Conservation (phyloP, 257 asterid genomes). For the Datura wrightii region DNA sequence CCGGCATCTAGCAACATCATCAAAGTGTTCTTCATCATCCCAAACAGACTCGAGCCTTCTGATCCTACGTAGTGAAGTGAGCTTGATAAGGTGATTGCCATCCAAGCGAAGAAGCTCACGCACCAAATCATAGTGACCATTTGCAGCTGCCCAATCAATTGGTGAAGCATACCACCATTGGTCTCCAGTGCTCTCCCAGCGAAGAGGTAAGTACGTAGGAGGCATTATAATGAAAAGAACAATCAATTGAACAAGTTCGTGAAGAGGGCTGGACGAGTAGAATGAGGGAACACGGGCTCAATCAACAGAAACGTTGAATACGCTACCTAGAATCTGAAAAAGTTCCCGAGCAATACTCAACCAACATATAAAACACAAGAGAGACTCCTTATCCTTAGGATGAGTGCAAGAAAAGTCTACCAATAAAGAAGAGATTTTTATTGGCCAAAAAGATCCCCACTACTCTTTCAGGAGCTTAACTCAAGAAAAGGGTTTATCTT, state of each 20-base stretch:
- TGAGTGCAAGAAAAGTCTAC: background rate
- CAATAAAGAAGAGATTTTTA: conserved; percentile 20
- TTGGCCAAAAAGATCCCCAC: background rate
- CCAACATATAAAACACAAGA: background rate
- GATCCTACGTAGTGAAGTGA: conserved; percentile 81
- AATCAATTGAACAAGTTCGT: background rate
- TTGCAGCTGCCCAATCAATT: conserved; percentile 96
- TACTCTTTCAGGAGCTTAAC: conserved; percentile 3
- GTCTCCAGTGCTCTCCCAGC: conserved; percentile 99
- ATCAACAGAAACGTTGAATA: no score
- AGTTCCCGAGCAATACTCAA: background rate
- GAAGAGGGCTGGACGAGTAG: no score
- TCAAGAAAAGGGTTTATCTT: conserved; percentile 1
- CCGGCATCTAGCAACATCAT: conserved; percentile 76
- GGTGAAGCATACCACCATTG: conserved; percentile 99
- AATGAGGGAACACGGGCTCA: no score
- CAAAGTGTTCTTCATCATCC: conserved; percentile 91
- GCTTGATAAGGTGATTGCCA: conserved; percentile 82
- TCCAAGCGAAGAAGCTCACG: conserved; percentile 91
- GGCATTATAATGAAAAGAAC: conserved; percentile 47
- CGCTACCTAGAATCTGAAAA: background rate
- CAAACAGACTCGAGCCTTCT: conserved; percentile 93
- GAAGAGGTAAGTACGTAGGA: conserved; percentile 74
- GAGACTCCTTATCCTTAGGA: background rate
- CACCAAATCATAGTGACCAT: conserved; percentile 90